A percentile compares a stretch with the other conserved stretches of the same genome.
phyloP scores from a whole-genome alignment of 805 yeast species.

The Candida pseudoglaebosa region DNA sequence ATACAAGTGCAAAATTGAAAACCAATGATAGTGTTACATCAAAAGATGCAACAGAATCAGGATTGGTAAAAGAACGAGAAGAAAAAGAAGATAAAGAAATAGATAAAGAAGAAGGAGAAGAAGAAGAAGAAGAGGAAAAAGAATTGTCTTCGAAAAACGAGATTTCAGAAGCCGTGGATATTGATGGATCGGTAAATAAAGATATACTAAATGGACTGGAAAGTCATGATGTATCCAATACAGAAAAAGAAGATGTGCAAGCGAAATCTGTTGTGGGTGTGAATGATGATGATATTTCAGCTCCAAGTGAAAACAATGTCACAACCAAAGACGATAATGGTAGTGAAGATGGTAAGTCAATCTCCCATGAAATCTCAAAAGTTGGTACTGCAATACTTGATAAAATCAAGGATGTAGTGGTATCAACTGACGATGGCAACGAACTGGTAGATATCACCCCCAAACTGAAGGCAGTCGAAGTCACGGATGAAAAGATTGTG shows the following conservation, averaged over 20 bases:
- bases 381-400: not conserved
- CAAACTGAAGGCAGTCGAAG: not conserved
- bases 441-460: not conserved
- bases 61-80: not conserved
- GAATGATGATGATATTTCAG: not conserved
- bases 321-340: not conserved
- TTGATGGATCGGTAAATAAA: slow-evolving; percentile 13
- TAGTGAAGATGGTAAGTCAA: not conserved
- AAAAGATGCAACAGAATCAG: not conserved
- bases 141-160: slow-evolving; percentile 5
- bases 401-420: slow-evolving; percentile 5
- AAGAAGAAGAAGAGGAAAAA: slow-evolving; percentile 5
- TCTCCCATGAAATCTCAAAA: not conserved
- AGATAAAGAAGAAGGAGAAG: slow-evolving; percentile 4
- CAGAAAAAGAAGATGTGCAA: too few species aligned
- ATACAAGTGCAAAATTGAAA: not conserved
- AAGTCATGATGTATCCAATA: slow-evolving; percentile 4
- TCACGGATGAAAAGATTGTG: not conserved
- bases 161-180: slow-evolving; percentile 7
- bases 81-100: slow-evolving; percentile 1
- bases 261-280: slow-evolving; percentile 1
- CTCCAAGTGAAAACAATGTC: slow-evolving; percentile 3
- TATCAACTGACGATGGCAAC: not conserved
- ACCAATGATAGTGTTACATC: not conserved
- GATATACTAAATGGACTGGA: slow-evolving; percentile 10